Evolutionary conservation across 441 rosid species (phyloP).

Genomic region (Brassica balearica): DNA sequence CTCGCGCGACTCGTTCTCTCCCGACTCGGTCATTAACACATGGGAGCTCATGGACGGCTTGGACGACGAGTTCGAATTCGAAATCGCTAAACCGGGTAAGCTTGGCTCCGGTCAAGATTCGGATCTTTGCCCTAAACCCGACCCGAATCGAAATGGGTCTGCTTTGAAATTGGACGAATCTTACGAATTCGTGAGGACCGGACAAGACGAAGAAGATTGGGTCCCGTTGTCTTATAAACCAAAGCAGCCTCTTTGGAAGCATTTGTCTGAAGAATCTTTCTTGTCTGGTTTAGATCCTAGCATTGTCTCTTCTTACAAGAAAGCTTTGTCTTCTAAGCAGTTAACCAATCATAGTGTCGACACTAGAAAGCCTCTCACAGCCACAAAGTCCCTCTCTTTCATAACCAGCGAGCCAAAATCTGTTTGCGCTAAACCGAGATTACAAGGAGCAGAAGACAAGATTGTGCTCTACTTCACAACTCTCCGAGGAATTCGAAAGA

Average conservation of each 20-base stretch:
- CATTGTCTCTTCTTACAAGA: slow-evolving; percentile 77
- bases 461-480: slow-evolving; percentile 77
- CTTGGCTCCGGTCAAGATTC: slow-evolving; percentile 34
- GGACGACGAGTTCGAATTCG: slow-evolving; percentile 60
- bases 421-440: slow-evolving; percentile 38
- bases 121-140: slow-evolving; percentile 41
- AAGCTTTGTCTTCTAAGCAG: slow-evolving; percentile 84
- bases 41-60: slow-evolving; percentile 99
- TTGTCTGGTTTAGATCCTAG: slow-evolving; percentile 77
- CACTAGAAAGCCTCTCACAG: slow-evolving; percentile 21
- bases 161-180: slow-evolving; percentile 48
- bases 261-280: slow-evolving; percentile 87
- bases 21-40: slow-evolving; percentile 88
- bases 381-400: slow-evolving; percentile 36
- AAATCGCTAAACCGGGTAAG: slow-evolving; percentile 46
- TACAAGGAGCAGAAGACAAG: slow-evolving; percentile 44
- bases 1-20: slow-evolving; percentile 50
- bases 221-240: slow-evolving; percentile 48
- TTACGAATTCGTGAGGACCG: slow-evolving; percentile 47
- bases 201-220: slow-evolving; percentile 42
- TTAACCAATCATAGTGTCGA: slow-evolving; percentile 41
- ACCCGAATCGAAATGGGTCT: slow-evolving; percentile 44
- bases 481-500: slow-evolving; percentile 84
- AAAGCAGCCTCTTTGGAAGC: slow-evolving; percentile 90
- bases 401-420: slow-evolving; percentile 25